phyloP scores from a whole-genome alignment of 164 flowering plant species.

The Annona cherimola region DNA sequence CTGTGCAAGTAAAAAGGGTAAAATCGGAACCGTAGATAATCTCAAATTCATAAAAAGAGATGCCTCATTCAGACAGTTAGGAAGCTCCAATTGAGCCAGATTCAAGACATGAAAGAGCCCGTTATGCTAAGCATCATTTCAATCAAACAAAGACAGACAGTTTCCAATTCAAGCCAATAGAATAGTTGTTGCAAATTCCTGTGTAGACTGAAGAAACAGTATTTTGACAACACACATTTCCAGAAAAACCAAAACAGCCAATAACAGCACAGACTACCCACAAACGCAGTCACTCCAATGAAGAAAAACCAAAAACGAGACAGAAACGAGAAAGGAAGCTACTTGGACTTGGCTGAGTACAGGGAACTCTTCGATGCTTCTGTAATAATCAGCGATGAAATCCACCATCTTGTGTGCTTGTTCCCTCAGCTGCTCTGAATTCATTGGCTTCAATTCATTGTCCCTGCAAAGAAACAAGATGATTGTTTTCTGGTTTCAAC shows the following conservation, averaged over 20 bases:
- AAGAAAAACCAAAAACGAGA: background rate
- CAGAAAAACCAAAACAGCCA: background rate
- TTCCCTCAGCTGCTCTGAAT: slow-evolving; percentile 88
- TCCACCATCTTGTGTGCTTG: slow-evolving; percentile 84
- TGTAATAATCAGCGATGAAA: slow-evolving; percentile 88
- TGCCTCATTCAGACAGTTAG: background rate
- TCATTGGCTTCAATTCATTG: slow-evolving; percentile 70
- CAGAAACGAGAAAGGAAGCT: background rate
- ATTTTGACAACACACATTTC: background rate
- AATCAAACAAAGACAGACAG: background rate
- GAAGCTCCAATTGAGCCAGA: no score
- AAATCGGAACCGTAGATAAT: background rate
- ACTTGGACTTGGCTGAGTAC: slow-evolving; percentile 97
- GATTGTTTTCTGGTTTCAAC: no score
- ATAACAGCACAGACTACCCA: background rate
- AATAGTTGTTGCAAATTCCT: background rate
- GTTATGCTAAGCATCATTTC: background rate
- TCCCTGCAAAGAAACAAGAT: slow-evolving; percentile 17
- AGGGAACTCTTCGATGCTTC: slow-evolving; percentile 60
- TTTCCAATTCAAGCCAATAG: no score
- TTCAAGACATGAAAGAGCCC: background rate
- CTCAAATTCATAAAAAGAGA: background rate
- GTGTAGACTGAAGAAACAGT: background rate
- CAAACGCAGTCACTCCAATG: background rate
- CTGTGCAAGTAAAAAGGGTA: no score